phyloP scores from a whole-genome alignment of 306 rosid genomes.

The Lagenaria siceraria region DNA sequence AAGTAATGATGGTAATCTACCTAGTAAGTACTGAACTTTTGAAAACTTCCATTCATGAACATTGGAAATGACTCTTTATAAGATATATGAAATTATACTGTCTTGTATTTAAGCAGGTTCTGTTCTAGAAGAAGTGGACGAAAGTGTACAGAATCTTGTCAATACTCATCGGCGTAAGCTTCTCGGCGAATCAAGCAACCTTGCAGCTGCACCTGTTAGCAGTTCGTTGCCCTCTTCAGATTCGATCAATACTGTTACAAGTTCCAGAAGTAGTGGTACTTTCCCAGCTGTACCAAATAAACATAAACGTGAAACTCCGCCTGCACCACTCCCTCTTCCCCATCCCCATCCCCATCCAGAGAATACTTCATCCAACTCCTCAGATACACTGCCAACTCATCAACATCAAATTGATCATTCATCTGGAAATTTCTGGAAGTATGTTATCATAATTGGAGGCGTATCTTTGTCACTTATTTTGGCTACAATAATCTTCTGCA shows the following conservation, averaged over 20 bases:
- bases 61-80: neutral
- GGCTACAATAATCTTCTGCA: slow-evolving; percentile 30
- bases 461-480: slow-evolving; percentile 29
- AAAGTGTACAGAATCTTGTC: slow-evolving; percentile 9
- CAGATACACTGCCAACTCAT: slow-evolving; percentile 10
- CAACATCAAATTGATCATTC: slow-evolving; percentile 2
- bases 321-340: slow-evolving; percentile 18
- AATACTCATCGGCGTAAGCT: slow-evolving; percentile 46
- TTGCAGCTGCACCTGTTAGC: slow-evolving; percentile 45
- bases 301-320: slow-evolving; percentile 21
- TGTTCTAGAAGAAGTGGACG: slow-evolving; percentile 15
- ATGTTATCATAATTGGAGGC: slow-evolving; percentile 18
- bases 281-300: slow-evolving; percentile 46
- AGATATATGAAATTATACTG: neutral
- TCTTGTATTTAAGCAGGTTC: slow-evolving; percentile 27
- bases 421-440: slow-evolving; percentile 41
- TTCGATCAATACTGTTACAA: slow-evolving; percentile 33
- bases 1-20: slow-evolving; percentile 20
- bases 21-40: slow-evolving; percentile 28
- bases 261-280: slow-evolving; percentile 54
- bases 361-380: slow-evolving; percentile 2
- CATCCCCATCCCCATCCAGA: slow-evolving; percentile 14
- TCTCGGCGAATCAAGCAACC: slow-evolving; percentile 56
- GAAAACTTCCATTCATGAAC: neutral
- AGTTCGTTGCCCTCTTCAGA: slow-evolving; percentile 14